Evolutionary conservation across 2,329 filamentous ascomycete genomes (phyloP).

Genomic region (Lachnellula occidentalis): DNA sequence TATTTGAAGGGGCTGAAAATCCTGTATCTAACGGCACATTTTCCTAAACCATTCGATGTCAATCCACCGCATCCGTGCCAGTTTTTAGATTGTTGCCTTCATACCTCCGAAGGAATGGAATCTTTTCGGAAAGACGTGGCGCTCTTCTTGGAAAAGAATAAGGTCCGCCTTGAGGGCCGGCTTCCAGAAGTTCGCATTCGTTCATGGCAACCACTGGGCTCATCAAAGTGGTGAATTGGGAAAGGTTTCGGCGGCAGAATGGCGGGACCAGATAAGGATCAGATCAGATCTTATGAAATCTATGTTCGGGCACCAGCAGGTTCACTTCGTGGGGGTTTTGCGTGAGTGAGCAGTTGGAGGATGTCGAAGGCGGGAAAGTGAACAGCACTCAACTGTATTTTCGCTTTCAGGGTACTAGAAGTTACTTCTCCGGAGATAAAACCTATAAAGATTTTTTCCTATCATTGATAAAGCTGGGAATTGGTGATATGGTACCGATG

Average conservation of each 20-base stretch:
- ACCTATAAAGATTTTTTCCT: too few species aligned
- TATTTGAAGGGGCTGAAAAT: not conserved
- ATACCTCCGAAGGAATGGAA: not conserved
- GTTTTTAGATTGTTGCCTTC: not conserved
- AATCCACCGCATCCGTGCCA: not conserved
- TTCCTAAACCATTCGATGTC: too few species aligned
- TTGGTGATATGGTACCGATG: too few species aligned
- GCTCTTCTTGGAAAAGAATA: not conserved
- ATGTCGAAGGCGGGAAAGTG: too few species aligned
- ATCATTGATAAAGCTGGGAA: too few species aligned
- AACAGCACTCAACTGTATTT: too few species aligned
- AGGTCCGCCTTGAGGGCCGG: not conserved
- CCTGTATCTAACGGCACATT: not conserved
- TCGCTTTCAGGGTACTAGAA: too few species aligned
- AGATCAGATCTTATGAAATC: too few species aligned
- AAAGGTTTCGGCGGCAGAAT: not conserved
- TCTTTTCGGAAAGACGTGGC: not conserved
- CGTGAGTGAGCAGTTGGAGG: too few species aligned
- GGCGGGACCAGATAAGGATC: not conserved
- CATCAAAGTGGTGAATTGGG: not conserved
- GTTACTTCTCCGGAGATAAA: too few species aligned
- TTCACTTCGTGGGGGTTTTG: too few species aligned
- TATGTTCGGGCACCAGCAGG: too few species aligned
- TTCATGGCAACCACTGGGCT: not conserved
- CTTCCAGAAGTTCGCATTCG: not conserved